These are phyloP conservation scores for Corylus avellana DNA, from an alignment of 306 rosid species.

Conservation along the genomic window DNA sequence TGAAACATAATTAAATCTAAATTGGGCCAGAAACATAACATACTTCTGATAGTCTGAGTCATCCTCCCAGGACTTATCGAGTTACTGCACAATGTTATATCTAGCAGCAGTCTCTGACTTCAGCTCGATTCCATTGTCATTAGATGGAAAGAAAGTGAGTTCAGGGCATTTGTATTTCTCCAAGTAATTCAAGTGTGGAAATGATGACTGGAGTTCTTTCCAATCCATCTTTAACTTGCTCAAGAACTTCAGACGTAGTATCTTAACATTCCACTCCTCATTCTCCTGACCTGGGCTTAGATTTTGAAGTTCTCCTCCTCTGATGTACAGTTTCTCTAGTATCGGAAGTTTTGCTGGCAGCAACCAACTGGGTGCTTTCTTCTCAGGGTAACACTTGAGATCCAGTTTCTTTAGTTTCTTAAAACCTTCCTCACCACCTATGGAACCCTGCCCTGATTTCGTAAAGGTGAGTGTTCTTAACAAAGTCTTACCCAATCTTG, in stretches of 20 bases:
- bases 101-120: background rate
- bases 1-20: background rate
- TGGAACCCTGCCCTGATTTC: background rate
- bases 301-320: conserved; percentile 19
- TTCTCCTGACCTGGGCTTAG: background rate
- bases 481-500: too few relatives aligned
- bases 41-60: background rate
- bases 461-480: too few relatives aligned
- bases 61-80: too few relatives aligned
- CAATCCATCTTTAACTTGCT: conserved; percentile 13
- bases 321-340: conserved; percentile 19
- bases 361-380: background rate
- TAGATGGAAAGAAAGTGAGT: background rate
- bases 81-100: too few relatives aligned
- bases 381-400: conserved; percentile 18
- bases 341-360: background rate
- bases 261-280: background rate
- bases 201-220: background rate
- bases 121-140: conserved; percentile 15
- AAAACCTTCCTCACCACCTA: background rate
- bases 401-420: conserved; percentile 12
- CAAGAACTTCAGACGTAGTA: conserved; percentile 23
- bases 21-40: background rate
- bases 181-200: background rate
- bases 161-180: conserved; percentile 18